phyloP scores from a whole-genome alignment of 805 yeast genomes.

The Ogataea allantospora region DNA sequence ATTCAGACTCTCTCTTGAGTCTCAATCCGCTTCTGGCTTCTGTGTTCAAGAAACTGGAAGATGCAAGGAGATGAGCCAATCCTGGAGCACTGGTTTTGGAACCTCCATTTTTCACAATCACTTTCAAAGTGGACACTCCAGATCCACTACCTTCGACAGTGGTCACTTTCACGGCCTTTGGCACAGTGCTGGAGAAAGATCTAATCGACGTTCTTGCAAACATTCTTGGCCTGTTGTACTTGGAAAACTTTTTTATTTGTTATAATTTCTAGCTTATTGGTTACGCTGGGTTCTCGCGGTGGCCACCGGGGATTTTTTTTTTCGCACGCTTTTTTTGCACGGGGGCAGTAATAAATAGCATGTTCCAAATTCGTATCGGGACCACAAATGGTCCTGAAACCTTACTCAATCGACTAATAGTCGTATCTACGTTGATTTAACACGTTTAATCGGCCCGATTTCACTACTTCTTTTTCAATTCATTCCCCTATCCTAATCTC shows the following conservation, averaged over 20 bases:
- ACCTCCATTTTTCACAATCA: conserved; percentile 80
- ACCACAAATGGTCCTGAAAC: not conserved
- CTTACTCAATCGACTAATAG: not conserved
- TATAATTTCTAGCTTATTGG: conserved; percentile 13
- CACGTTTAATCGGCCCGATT: too few relatives aligned
- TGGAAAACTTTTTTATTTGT: conserved; percentile 12
- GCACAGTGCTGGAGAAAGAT: conserved; percentile 38
- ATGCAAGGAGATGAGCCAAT: conserved; percentile 78
- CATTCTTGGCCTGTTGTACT: conserved; percentile 24
- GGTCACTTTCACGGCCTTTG: conserved; percentile 44
- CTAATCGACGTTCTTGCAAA: conserved; percentile 33
- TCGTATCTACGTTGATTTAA: too few relatives aligned
- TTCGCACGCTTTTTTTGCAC: conserved; percentile 1
- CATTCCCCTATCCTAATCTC: not conserved
- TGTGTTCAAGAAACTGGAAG: conserved; percentile 83
- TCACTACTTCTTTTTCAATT: not conserved
- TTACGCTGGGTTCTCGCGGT: conserved; percentile 5
- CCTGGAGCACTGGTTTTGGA: conserved; percentile 76
- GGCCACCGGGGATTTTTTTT: conserved; percentile 3
- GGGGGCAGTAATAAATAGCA: not conserved
- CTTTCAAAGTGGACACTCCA: conserved; percentile 70
- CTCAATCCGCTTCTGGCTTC: conserved; percentile 83
- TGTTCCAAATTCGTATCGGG: not conserved
- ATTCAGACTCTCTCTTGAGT: conserved; percentile 90
- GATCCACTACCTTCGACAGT: conserved; percentile 48